phyloP scores from a whole-genome alignment of 2,329 filamentous ascomycete species.

The Huntiella bhutanensis region DNA sequence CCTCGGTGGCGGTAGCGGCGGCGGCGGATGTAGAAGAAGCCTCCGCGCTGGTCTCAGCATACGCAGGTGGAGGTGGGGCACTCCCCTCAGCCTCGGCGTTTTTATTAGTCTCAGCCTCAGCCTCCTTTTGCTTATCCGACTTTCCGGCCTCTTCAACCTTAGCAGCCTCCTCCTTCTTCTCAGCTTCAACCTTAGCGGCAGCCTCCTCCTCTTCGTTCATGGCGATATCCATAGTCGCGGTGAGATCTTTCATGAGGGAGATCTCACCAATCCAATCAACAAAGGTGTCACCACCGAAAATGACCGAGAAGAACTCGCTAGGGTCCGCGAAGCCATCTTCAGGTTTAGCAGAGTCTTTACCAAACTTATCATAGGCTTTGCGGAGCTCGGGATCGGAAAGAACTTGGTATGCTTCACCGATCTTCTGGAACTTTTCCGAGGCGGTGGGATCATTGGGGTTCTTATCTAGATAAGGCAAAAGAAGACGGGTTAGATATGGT shows the following conservation, averaged over 20 bases:
- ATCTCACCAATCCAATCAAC: slow-evolving; percentile 96
- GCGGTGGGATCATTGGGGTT: slow-evolving; percentile 92
- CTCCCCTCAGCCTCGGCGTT: slow-evolving; percentile 13
- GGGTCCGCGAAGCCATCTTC: slow-evolving; percentile 88
- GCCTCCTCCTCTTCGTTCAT: slow-evolving; percentile 63
- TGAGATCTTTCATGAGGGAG: slow-evolving; percentile 94
- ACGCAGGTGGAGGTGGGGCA: slow-evolving; percentile 16
- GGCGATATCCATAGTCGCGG: slow-evolving; percentile 94
- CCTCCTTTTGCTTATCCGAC: slow-evolving; percentile 13
- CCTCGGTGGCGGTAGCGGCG: slow-evolving; percentile 16
- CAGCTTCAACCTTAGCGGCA: slow-evolving; percentile 33
- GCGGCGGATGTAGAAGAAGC: slow-evolving; percentile 21
- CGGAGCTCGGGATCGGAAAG: slow-evolving; percentile 75
- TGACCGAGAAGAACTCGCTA: slow-evolving; percentile 93
- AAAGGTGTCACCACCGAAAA: slow-evolving; percentile 94
- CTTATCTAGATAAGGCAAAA: slow-evolving; percentile 44
- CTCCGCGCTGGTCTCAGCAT: background rate
- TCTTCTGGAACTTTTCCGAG: slow-evolving; percentile 82
- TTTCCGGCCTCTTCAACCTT: slow-evolving; percentile 20
- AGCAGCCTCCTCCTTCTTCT: slow-evolving; percentile 20
- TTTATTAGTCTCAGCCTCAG: slow-evolving; percentile 18
- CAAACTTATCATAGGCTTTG: slow-evolving; percentile 88
- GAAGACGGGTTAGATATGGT: background rate
- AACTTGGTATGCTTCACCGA: slow-evolving; percentile 58
- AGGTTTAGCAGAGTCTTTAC: slow-evolving; percentile 85